Base-by-base conservation (phyloP, 441 rosid species). In the Pelargonium fulgidum region DNA sequence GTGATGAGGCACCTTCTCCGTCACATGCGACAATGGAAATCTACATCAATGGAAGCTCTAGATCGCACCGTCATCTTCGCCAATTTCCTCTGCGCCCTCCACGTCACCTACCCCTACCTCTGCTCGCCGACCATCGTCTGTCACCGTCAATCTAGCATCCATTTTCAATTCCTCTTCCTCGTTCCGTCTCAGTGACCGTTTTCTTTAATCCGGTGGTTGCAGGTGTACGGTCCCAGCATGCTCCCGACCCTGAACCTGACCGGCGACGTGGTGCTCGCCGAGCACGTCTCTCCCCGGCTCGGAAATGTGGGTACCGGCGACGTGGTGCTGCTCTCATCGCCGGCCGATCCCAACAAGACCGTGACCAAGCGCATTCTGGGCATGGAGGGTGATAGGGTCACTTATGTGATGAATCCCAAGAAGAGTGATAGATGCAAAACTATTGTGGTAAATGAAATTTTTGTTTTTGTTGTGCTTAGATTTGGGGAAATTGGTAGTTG, bases 141-240 rank as follows among this genome's bases (percentile, higher is more conserved):
- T 73, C 68, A 63, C 58, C 69, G 68, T 20, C 50, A 3, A 59
- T 9, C 24, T 50, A 45, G 20, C 66, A 22, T 13, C 19, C 1
- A 7, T 7, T 8, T 36, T 36, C 8, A 7, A 33, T 36, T 36
- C 41, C 39, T 17, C 26, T 0, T 29, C 26, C 58, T 29, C 68
- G 67, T 4, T 1, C 1, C 0, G 29, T 16, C 29, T 39, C 10
- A 13, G 3, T 3, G 7, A 4, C 62, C 10, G 1, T 10, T 9
- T 33, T 9, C 39, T 7, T 47, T 44, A 17, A 22, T 69, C 52
- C 54, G 64, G 59, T 63, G 71, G 33, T 42, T 76, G 72, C 80
- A 89, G 97, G 96, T 86, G 50, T 80, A 77, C 48, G 96, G 94
- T 3, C 88, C 92, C 5, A 92, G 97, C 76, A 91, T 91, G 97